Conservation (phyloP, 2,329 filamentous ascomycete species). For the Talaromyces amestolkiae region DNA sequence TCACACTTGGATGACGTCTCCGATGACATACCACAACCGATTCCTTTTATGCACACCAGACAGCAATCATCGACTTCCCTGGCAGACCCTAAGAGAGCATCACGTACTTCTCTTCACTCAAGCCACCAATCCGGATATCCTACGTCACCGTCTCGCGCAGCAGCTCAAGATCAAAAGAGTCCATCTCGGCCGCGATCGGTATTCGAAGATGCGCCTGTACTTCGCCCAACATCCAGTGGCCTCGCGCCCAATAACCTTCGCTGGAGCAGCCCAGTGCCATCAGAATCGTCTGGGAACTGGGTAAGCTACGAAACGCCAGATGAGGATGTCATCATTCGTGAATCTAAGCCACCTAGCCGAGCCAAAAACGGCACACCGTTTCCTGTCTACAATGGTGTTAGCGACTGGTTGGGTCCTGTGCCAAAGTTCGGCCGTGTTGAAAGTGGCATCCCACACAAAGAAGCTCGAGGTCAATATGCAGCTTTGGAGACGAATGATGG, state of each 20-base stretch:
- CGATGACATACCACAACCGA: conserved; percentile 47
- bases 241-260: conserved; percentile 30
- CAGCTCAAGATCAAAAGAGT: conserved; percentile 31
- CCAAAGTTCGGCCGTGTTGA: conserved; percentile 30
- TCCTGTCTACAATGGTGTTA: conserved; percentile 29
- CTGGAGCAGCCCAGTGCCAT: conserved; percentile 37
- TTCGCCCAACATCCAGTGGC: conserved; percentile 28
- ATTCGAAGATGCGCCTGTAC: conserved; percentile 30
- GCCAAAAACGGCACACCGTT: conserved; percentile 26
- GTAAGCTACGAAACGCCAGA: conserved; percentile 35
- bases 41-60: conserved; percentile 81
- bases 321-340: conserved; percentile 25
- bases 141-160: conserved; percentile 30
- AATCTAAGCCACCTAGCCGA: conserved; percentile 37
- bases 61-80: conserved; percentile 51
- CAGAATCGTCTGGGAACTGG: conserved; percentile 40
- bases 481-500: conserved; percentile 31
- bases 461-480: conserved; percentile 38
- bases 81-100: conserved; percentile 38
- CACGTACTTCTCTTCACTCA: conserved; percentile 50
- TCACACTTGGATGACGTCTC: conserved; percentile 44
- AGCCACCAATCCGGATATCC: conserved; percentile 28
- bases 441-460: conserved; percentile 33
- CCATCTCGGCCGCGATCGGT: conserved; percentile 33
- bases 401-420: conserved; percentile 36